Conservation (phyloP, 306 rosid genomes). For the Pterocarpus santalinus region DNA sequence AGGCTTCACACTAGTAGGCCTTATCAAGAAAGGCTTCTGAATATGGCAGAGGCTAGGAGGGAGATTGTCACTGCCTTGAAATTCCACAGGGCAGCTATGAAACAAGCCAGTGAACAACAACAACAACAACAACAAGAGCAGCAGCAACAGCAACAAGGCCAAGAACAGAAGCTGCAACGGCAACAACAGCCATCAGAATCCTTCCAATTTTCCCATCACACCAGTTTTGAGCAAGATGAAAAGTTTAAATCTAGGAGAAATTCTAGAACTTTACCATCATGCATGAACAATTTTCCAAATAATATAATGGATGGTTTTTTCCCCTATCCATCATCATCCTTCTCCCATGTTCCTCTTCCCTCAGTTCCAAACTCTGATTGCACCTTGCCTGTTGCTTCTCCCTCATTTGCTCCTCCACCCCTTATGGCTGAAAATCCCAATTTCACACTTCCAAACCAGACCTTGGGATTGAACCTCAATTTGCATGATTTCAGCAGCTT, state of each 20-base stretch:
- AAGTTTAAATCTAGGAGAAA: constrained; percentile 59
- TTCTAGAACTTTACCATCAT: constrained; percentile 61
- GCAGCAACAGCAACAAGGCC: constrained; percentile 20
- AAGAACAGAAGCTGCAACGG: constrained; percentile 19
- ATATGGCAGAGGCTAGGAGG: constrained; percentile 94
- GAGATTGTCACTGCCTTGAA: constrained; percentile 88
- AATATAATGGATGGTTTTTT: constrained; percentile 36
- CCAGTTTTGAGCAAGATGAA: constrained; percentile 56
- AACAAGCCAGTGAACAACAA: constrained; percentile 60
- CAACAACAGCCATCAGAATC: constrained; percentile 40
- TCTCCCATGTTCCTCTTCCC: constrained; percentile 43
- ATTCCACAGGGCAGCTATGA: constrained; percentile 81
- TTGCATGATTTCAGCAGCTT: constrained; percentile 62
- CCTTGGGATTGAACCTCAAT: constrained; percentile 74
- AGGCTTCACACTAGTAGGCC: constrained; percentile 74
- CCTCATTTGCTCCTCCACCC: constrained; percentile 47
- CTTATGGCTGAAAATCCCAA: constrained; percentile 52
- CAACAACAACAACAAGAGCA: constrained; percentile 47
- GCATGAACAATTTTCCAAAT: constrained; percentile 47
- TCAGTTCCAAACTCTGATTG: constrained; percentile 37
- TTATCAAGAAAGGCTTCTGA: constrained; percentile 75
- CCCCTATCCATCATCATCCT: constrained; percentile 22
- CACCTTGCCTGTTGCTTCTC: constrained; percentile 42
- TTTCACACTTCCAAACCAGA: constrained; percentile 65
- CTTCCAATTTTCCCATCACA: constrained; percentile 40